Conservation (phyloP, 2,329 filamentous ascomycete genomes). For the Pestalotiopsis sp. region DNA sequence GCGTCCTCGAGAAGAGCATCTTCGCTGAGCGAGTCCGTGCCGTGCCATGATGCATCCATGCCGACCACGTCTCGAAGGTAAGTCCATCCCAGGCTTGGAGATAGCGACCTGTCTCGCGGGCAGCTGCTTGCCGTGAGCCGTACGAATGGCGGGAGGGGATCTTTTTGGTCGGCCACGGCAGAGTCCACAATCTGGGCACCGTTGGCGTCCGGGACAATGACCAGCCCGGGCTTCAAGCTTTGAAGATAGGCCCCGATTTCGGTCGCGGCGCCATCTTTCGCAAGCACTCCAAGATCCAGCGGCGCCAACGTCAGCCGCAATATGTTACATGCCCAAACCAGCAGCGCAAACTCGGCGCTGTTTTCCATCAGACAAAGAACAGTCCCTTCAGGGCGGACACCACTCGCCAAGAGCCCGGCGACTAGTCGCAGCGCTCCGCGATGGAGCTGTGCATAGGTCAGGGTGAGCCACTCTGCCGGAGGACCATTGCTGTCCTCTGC, state of each 20-base stretch:
- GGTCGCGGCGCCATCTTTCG: conserved; percentile 7
- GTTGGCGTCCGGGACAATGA: conserved; percentile 5
- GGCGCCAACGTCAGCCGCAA: conserved; percentile 15
- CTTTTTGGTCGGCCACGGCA: conserved; percentile 4
- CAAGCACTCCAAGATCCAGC: conserved; percentile 11
- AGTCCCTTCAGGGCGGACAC: conserved; percentile 4
- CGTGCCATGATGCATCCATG: background rate
- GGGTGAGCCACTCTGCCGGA: background rate
- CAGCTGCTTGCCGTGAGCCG: background rate
- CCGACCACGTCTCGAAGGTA: background rate
- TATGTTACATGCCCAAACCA: conserved; percentile 17
- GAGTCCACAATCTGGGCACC: conserved; percentile 5
- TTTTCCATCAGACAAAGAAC: conserved; percentile 7
- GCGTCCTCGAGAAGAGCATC: background rate
- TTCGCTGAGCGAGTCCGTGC: background rate
- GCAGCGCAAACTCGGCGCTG: conserved; percentile 15
- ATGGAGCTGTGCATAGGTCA: conserved; percentile 1
- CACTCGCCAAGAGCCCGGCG: background rate
- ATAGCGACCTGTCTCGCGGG: background rate
- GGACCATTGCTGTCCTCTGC: background rate
- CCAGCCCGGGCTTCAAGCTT: conserved; percentile 13
- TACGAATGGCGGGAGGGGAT: conserved; percentile 4
- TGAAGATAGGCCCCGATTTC: conserved; percentile 8
- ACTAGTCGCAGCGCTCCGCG: background rate
- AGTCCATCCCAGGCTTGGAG: background rate